A percentile compares a stretch with the other conserved stretches of the same genome.
These are phyloP conservation scores for Diplodia corticola DNA, from an alignment of 2,329 filamentous ascomycete genomes.

Conservation along the genomic window DNA sequence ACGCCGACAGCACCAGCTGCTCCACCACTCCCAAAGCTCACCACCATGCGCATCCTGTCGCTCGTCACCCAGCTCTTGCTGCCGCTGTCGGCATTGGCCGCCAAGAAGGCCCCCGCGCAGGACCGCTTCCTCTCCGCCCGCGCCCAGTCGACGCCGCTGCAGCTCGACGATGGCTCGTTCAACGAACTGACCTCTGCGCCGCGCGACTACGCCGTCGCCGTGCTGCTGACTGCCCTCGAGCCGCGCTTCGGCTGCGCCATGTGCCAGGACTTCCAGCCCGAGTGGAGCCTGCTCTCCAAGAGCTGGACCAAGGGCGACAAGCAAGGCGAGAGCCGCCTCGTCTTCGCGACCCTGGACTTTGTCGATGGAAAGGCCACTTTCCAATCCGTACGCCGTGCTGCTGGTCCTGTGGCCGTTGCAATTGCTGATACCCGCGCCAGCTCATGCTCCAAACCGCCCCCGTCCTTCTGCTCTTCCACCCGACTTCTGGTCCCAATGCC, in stretches of 20 bases:
- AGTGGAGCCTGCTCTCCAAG: constrained; percentile 84
- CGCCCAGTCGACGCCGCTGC: constrained; percentile 68
- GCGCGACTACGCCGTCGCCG: constrained; percentile 78
- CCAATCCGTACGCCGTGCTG: constrained; percentile 64
- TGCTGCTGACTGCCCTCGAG: constrained; percentile 86
- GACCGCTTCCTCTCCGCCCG: constrained; percentile 73
- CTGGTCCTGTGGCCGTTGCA: not conserved
- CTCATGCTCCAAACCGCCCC: constrained; percentile 92
- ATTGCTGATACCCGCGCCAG: constrained; percentile 50
- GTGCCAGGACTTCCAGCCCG: constrained; percentile 88
- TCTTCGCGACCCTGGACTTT: constrained; percentile 89
- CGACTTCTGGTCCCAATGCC: constrained; percentile 79
- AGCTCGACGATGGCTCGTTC: constrained; percentile 76
- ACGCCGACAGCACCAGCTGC: not conserved
- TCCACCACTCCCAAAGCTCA: constrained; percentile 22
- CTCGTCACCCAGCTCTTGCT: constrained; percentile 64
- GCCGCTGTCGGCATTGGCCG: constrained; percentile 60
- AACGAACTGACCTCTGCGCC: constrained; percentile 72
- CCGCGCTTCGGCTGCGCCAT: constrained; percentile 79
- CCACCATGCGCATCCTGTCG: constrained; percentile 66
- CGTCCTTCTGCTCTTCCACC: constrained; percentile 82
- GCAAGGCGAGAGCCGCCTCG: constrained; percentile 66
- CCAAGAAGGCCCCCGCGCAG: constrained; percentile 59
- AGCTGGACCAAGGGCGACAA: constrained; percentile 88
- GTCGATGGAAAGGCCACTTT: constrained; percentile 79